Base-by-base conservation (phyloP, 2,329 filamentous ascomycete genomes). In the Monosporascus sp. region DNA sequence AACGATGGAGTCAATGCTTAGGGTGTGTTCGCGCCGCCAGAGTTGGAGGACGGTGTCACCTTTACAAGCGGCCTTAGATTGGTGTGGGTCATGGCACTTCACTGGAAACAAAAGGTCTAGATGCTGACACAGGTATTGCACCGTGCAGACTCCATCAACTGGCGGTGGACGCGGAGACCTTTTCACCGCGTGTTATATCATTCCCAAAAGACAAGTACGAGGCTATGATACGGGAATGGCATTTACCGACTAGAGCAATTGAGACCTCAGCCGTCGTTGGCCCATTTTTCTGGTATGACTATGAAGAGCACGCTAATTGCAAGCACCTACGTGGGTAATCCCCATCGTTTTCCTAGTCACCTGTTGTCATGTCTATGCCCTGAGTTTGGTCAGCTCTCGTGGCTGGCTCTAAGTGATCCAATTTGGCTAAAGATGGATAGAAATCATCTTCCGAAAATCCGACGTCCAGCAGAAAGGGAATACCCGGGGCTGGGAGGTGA, bases 401-500 rank as follows among this genome's bases (percentile, higher is more conserved):
- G 18, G 0, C 15, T 20, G 20, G 3, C 20, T 22, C 18, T 3
- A 11, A 7, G 39, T 35, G 8, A n/a, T 27, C 35, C 44, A 45
- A 37, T 43, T 14, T 24, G 3, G 1, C 39, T 37, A 3, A 14
- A 25, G 11, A 5, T 3, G 25, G 46, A 3, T 17, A 67, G 65
- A 70, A 48, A 59, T 71, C 14, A 59, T 72, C 7, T 71, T 68
- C 45, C 64, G 68, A 2, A 71, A 71, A 49, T 65, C 63, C 15
- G 67, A 70, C 39, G 65, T 68, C 6, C 51, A 61, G 1, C 65
- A 65, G 57, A 59, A 62, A 38, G 66, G 61, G 4, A 53, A 52
- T 5, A 67, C 66, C 1, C 55, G 67, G 18, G 69, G 69, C 3
- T 70, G 66, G 63, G 67, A 70, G 55, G 59, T 70, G 47, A 63